Conservation (phyloP, 2,329 filamentous ascomycete species). For the Cercospora brassicicola region DNA sequence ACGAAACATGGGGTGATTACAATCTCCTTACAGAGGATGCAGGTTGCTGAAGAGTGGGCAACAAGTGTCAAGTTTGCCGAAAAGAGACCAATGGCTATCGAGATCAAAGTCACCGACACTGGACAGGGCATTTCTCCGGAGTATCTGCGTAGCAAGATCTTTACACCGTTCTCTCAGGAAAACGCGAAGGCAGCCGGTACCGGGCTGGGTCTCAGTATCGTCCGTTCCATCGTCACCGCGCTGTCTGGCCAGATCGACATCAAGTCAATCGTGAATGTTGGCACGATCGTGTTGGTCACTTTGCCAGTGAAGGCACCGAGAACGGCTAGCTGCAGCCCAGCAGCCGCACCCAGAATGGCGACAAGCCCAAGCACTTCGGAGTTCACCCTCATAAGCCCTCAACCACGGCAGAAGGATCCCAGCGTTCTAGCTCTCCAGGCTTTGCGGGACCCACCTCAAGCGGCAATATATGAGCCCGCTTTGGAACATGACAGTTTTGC, state of each 20-base stretch:
- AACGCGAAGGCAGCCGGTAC: slow-evolving; percentile 60
- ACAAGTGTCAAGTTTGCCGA: slow-evolving; percentile 15
- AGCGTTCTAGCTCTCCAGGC: slow-evolving; percentile 48
- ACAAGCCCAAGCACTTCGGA: background rate
- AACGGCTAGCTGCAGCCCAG: background rate
- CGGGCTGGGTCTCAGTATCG: slow-evolving; percentile 66
- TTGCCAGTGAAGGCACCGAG: slow-evolving; percentile 45
- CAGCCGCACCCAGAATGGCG: background rate
- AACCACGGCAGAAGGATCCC: slow-evolving; percentile 36
- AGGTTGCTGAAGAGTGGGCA: background rate
- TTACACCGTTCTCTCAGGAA: slow-evolving; percentile 66
- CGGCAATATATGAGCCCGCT: slow-evolving; percentile 29
- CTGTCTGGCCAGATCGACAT: slow-evolving; percentile 62
- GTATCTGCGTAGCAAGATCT: slow-evolving; percentile 61
- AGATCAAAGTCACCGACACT: slow-evolving; percentile 57
- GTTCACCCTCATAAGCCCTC: background rate
- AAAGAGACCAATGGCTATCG: slow-evolving; percentile 18
- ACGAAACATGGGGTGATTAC: slow-evolving; percentile 45
- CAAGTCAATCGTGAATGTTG: slow-evolving; percentile 33
- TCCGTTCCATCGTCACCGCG: slow-evolving; percentile 59
- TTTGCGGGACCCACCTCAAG: slow-evolving; percentile 39
- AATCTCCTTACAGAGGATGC: slow-evolving; percentile 28
- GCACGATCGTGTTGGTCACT: slow-evolving; percentile 28
- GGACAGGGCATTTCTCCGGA: slow-evolving; percentile 65
- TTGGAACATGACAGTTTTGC: slow-evolving; percentile 27